A percentile compares a stretch with the other conserved stretches of the same genome.
phyloP scores from a whole-genome alignment of 2,329 filamentous ascomycete genomes.

The Clathrospora elynae region DNA sequence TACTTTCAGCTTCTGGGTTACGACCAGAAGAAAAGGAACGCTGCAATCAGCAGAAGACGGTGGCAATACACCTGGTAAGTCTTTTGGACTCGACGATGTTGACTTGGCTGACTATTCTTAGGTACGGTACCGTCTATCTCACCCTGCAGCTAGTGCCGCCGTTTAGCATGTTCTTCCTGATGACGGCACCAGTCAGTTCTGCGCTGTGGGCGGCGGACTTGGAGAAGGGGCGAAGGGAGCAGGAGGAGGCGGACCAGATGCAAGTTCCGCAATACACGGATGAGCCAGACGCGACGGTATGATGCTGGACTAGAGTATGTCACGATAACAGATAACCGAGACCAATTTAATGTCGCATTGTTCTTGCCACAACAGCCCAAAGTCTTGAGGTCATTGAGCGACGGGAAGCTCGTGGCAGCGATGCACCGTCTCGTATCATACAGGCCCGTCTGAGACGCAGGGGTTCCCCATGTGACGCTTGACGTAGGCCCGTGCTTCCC shows the following conservation, averaged over 20 bases:
- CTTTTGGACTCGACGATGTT: background rate
- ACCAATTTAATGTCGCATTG: no score
- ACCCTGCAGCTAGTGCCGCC: constrained; percentile 85
- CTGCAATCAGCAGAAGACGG: constrained; percentile 67
- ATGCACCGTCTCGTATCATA: no score
- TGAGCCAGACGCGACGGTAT: constrained; percentile 33
- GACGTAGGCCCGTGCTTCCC: constrained; percentile 1
- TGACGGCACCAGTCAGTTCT: constrained; percentile 83
- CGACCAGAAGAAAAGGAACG: constrained; percentile 73
- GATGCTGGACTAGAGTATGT: constrained; percentile 1
- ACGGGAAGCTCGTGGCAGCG: constrained; percentile 3
- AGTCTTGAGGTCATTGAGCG: constrained; percentile 13
- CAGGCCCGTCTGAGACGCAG: no score
- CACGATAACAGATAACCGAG: background rate
- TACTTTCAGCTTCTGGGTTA: constrained; percentile 84
- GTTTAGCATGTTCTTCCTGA: constrained; percentile 89
- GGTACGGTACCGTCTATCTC: constrained; percentile 84
- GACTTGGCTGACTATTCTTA: constrained; percentile 33
- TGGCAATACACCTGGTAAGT: constrained; percentile 83
- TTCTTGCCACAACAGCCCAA: no score
- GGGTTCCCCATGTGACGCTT: no score
- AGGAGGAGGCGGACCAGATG: constrained; percentile 29
- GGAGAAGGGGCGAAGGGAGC: constrained; percentile 56
- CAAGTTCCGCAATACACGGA: constrained; percentile 38
- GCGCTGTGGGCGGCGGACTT: constrained; percentile 84